Conservation (phyloP, 208 protist genomes). For the Angomonas deanei region DNA sequence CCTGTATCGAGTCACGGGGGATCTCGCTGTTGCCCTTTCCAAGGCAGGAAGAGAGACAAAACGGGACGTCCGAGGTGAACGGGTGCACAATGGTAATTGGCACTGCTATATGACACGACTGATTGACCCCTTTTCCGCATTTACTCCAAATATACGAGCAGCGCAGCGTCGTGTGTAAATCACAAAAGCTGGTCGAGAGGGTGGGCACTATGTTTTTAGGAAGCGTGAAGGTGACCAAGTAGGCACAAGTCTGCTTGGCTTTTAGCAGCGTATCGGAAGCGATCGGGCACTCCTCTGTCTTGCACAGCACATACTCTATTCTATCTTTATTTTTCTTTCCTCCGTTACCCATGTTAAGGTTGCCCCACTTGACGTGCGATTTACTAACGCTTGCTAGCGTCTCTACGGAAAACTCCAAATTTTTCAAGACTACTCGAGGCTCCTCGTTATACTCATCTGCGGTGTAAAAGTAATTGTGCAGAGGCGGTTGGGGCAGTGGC, state of each 20-base stretch:
- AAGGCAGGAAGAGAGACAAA: not conserved
- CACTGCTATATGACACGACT: not conserved
- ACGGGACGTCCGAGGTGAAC: not conserved
- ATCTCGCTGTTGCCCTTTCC: not conserved
- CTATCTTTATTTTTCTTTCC: not conserved
- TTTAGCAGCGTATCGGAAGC: not conserved
- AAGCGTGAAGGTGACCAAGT: not conserved
- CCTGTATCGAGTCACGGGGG: slow-evolving; percentile 21
- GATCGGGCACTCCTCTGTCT: not conserved
- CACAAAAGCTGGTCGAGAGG: not conserved
- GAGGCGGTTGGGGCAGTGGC: slow-evolving; percentile 5
- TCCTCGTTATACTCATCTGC: slow-evolving; percentile 12
- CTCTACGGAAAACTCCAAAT: slow-evolving; percentile 18
- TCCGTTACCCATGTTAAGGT: too few relatives aligned
- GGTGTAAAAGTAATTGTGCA: slow-evolving; percentile 32
- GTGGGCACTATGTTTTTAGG: not conserved
- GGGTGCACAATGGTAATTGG: not conserved
- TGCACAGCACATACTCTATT: not conserved
- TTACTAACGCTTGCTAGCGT: not conserved
- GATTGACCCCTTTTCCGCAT: not conserved
- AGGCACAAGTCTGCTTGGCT: not conserved
- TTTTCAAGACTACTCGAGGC: slow-evolving; percentile 22
- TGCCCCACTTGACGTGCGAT: not conserved
- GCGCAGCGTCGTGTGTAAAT: not conserved
- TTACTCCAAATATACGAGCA: not conserved